Evolutionary conservation across 2,329 filamentous ascomycete species (phyloP).

Genomic region (Pseudocercospora ulei): DNA sequence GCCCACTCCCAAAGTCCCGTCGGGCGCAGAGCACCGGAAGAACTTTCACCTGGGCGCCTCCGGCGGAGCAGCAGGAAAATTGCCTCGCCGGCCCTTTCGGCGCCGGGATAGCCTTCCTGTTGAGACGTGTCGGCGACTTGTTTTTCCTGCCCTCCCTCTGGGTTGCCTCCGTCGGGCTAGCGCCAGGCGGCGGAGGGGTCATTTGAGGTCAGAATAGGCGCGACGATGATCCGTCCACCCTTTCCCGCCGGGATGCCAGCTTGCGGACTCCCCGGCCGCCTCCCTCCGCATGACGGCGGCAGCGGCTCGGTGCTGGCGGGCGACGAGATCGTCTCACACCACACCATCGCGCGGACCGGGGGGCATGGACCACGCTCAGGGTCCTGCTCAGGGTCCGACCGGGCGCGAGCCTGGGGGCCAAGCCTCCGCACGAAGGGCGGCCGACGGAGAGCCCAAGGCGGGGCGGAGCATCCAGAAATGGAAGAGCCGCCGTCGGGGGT

Average conservation of each 20-base stretch:
- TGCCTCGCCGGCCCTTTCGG: conserved; percentile 10
- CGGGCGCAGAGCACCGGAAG: conserved; percentile 20
- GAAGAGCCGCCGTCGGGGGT: no score
- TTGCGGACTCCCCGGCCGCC: conserved; percentile 1
- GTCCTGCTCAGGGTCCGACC: conserved; percentile 5
- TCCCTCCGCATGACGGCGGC: no score
- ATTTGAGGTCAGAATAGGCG: conserved; percentile 17
- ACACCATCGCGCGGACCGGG: not conserved
- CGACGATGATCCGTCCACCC: conserved; percentile 14
- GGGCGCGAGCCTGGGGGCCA: no score
- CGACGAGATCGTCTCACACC: conserved; percentile 4
- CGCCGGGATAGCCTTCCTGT: conserved; percentile 11
- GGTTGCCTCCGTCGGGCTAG: conserved; percentile 9
- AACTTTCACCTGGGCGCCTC: conserved; percentile 13
- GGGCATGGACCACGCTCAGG: no score
- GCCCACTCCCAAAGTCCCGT: no score
- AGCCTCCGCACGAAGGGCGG: no score
- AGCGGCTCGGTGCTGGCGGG: conserved; percentile 3
- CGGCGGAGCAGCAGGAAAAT: conserved; percentile 14
- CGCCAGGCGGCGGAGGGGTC: not conserved
- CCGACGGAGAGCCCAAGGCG: no score
- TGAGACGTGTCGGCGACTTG: conserved; percentile 9
- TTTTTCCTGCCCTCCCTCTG: conserved; percentile 11
- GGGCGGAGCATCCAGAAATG: no score
- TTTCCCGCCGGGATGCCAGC: conserved; percentile 9